phyloP scores from a whole-genome alignment of 2,329 filamentous ascomycete species.

The Colletotrichum nymphaeae region DNA sequence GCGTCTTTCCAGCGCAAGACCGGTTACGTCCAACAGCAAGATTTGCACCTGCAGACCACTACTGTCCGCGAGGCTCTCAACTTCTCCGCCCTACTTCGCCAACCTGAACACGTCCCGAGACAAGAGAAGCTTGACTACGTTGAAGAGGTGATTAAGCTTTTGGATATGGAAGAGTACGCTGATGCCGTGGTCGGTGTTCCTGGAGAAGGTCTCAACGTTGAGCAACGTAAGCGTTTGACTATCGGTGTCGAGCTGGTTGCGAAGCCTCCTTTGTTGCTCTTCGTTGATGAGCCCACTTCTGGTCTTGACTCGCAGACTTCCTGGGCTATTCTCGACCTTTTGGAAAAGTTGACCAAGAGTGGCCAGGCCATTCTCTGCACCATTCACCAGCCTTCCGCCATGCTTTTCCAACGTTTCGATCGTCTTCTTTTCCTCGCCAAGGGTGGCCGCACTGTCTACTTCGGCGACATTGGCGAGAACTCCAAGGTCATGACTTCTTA shows the following conservation, averaged over 20 bases:
- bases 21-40: constrained; percentile 92
- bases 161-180: constrained; percentile 91
- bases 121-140: constrained; percentile 89
- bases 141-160: constrained; percentile 87
- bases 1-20: constrained; percentile 91
- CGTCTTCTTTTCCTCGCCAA: constrained; percentile 81
- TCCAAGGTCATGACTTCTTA: constrained; percentile 76
- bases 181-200: constrained; percentile 92
- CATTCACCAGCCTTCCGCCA: constrained; percentile 96
- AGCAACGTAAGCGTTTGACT: constrained; percentile 81
- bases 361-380: constrained; percentile 97
- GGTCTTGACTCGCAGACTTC: constrained; percentile 94
- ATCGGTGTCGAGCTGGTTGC: constrained; percentile 97
- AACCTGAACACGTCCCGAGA: constrained; percentile 78
- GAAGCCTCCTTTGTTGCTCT: constrained; percentile 88
- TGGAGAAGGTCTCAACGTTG: constrained; percentile 83
- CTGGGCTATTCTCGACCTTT: constrained; percentile 88
- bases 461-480: constrained; percentile 80
- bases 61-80: constrained; percentile 90
- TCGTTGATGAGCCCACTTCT: constrained; percentile 94
- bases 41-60: constrained; percentile 85
- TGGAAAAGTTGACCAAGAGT: constrained; percentile 89
- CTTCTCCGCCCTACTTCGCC: constrained; percentile 87
- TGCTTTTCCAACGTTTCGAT: constrained; percentile 93
- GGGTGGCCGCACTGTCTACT: constrained; percentile 84